Conservation (phyloP, 2,329 filamentous ascomycete species). For the Aspergillus aculeatus region DNA sequence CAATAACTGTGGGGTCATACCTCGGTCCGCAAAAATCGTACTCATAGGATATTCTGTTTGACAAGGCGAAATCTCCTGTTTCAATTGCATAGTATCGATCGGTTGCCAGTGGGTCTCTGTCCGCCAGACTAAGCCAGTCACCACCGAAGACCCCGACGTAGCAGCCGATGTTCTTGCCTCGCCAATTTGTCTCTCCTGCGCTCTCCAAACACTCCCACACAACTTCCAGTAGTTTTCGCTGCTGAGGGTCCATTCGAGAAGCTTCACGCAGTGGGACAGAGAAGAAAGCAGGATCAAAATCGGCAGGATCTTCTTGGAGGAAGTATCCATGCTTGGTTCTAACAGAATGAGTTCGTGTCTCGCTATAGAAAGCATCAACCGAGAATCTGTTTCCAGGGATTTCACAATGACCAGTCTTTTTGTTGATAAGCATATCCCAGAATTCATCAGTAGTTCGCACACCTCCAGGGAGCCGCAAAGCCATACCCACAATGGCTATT, state of each 20-base stretch:
- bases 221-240: constrained; percentile 23
- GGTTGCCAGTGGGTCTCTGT: constrained; percentile 20
- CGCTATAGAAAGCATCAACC: constrained; percentile 25
- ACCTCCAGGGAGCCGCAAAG: constrained; percentile 23
- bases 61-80: constrained; percentile 20
- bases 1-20: neutral
- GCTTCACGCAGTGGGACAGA: constrained; percentile 25
- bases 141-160: constrained; percentile 27
- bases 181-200: constrained; percentile 29
- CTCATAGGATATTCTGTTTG: constrained; percentile 27
- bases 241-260: constrained; percentile 32
- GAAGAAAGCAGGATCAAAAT: constrained; percentile 31
- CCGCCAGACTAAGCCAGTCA: constrained; percentile 24
- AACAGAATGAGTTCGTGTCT: constrained; percentile 5
- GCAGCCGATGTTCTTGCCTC: constrained; percentile 31
- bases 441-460: constrained; percentile 17
- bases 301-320: constrained; percentile 28
- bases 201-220: constrained; percentile 35
- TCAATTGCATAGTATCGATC: constrained; percentile 17
- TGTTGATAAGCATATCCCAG: constrained; percentile 24
- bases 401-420: constrained; percentile 19
- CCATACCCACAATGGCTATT: constrained; percentile 27
- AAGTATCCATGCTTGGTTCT: constrained; percentile 27
- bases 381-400: constrained; percentile 27
- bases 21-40: constrained; percentile 26